phyloP scores from a whole-genome alignment of 345 rosid genomes.

The Brassica cretica region DNA sequence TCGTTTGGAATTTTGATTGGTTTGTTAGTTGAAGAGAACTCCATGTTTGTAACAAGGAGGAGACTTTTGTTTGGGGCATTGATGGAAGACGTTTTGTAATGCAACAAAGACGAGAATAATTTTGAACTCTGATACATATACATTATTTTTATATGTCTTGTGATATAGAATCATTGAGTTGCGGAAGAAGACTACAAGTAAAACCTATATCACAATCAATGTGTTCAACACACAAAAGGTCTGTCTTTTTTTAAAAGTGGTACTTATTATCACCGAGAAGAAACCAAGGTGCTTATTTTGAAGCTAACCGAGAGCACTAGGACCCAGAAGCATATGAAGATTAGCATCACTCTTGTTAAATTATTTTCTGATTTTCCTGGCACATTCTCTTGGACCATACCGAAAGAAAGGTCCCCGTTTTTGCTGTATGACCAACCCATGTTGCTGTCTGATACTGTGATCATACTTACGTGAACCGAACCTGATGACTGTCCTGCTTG shows the following conservation, averaged over 20 bases:
- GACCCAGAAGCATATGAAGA: conserved; percentile 66
- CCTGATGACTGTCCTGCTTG: conserved; percentile 67
- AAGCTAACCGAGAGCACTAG: conserved; percentile 59
- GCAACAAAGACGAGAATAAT: neutral
- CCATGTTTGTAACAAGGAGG: neutral
- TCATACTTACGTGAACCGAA: conserved; percentile 74
- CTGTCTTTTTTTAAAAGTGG: neutral
- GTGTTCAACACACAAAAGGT: conserved; percentile 4
- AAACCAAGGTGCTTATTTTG: conserved; percentile 56
- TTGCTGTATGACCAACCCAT: conserved; percentile 65
- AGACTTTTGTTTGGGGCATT: no score
- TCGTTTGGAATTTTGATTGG: neutral
- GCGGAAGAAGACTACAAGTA: neutral
- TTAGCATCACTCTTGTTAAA: conserved; percentile 46
- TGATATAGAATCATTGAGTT: neutral
- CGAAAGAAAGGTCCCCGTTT: conserved; percentile 56
- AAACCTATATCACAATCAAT: neutral
- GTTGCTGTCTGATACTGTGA: conserved; percentile 61
- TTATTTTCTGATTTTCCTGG: conserved; percentile 46
- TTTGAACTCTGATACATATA: neutral
- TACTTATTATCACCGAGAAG: conserved; percentile 47
- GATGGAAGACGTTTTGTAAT: neutral
- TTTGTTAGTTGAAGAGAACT: neutral
- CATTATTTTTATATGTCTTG: neutral
- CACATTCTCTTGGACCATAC: conserved; percentile 45